These are phyloP conservation scores for Camellia sinensis DNA, from an alignment of 148 eudicot genomes.

Conservation along the genomic window DNA sequence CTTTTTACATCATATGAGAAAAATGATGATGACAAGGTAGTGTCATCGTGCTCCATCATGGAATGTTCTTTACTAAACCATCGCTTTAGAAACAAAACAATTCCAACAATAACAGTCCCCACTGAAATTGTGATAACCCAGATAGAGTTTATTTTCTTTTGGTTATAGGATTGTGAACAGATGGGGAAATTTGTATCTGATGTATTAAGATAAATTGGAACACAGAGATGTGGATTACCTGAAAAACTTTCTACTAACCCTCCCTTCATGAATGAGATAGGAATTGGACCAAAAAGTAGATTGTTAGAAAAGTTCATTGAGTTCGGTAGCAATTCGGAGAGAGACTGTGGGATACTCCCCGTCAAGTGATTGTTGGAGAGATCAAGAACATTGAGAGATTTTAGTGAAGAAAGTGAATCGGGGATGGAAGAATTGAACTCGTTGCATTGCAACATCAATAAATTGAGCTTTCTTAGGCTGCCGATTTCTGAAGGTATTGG, in stretches of 20 bases:
- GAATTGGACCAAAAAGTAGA: slow-evolving; percentile 66
- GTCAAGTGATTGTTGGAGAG: slow-evolving; percentile 58
- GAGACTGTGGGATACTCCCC: slow-evolving; percentile 55
- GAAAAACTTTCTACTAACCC: slow-evolving; percentile 61
- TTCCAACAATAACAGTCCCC: slow-evolving; percentile 45
- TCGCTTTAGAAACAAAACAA: slow-evolving; percentile 37
- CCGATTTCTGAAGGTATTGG: slow-evolving; percentile 69
- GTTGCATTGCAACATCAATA: slow-evolving; percentile 54
- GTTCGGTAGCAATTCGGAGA: slow-evolving; percentile 51
- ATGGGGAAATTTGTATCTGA: slow-evolving; percentile 45
- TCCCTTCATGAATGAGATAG: slow-evolving; percentile 46
- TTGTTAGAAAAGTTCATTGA: slow-evolving; percentile 70
- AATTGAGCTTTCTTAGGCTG: slow-evolving; percentile 52
- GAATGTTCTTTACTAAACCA: slow-evolving; percentile 49
- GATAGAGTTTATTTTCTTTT: slow-evolving; percentile 41
- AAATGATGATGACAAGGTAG: slow-evolving; percentile 42
- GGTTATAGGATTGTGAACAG: slow-evolving; percentile 34
- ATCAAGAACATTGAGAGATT: slow-evolving; percentile 64
- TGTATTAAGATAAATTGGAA: slow-evolving; percentile 32
- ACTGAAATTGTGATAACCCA: slow-evolving; percentile 54
- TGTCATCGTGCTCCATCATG: slow-evolving; percentile 47
- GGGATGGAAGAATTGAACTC: slow-evolving; percentile 64
- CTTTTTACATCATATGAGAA: slow-evolving; percentile 72
- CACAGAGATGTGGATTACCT: slow-evolving; percentile 62
- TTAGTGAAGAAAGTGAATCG: slow-evolving; percentile 46